phyloP scores from a whole-genome alignment of 2,329 filamentous ascomycete genomes.

The Trichophyton simii region DNA sequence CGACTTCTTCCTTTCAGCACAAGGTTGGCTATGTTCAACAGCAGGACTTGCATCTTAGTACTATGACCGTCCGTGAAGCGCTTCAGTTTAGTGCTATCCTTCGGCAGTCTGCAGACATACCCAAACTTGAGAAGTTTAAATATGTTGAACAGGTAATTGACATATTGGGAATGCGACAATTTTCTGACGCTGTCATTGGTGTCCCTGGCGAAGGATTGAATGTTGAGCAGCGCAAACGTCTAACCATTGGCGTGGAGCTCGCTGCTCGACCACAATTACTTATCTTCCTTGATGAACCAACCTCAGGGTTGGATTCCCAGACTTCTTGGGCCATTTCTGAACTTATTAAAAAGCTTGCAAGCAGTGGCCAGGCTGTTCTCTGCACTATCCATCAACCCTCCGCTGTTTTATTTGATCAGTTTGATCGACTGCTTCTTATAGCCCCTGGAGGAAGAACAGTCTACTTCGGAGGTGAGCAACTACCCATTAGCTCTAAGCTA shows the following conservation, averaged over 20 bases:
- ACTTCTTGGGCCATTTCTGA: constrained; percentile 87
- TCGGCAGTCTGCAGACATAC: constrained; percentile 62
- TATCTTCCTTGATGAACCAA: constrained; percentile 88
- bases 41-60: constrained; percentile 76
- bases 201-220: constrained; percentile 71
- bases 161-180: constrained; percentile 78
- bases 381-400: constrained; percentile 95
- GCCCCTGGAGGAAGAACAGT: constrained; percentile 53
- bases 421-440: constrained; percentile 52
- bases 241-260: constrained; percentile 89
- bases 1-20: constrained; percentile 65
- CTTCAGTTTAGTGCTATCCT: constrained; percentile 75
- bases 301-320: constrained; percentile 82
- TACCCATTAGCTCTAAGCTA: not conserved
- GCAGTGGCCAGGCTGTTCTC: constrained; percentile 86
- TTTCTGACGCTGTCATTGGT: constrained; percentile 81
- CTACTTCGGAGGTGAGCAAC: constrained; percentile 49
- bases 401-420: constrained; percentile 85
- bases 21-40: constrained; percentile 70
- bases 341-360: constrained; percentile 76
- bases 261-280: constrained; percentile 81
- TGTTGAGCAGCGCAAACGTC: constrained; percentile 56
- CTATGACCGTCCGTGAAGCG: constrained; percentile 76
- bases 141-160: constrained; percentile 88
- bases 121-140: constrained; percentile 62